Evolutionary conservation across 1,284 basidiomycete species (phyloP).

Genomic region (Leccinum solheimii): DNA sequence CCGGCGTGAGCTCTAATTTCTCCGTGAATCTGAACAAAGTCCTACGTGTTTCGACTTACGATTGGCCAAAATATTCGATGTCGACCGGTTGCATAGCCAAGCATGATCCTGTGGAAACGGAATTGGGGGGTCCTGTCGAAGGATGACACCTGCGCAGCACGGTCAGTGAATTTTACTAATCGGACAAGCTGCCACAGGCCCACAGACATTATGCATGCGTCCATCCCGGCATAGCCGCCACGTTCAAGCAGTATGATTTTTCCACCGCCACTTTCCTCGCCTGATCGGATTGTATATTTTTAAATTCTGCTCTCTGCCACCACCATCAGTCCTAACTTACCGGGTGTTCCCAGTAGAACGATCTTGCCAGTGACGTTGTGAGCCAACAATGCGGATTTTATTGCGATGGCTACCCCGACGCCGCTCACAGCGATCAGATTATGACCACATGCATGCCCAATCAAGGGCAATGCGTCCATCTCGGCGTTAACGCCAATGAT

Average conservation of each 20-base stretch:
- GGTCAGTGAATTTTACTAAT: slow-evolving; percentile 16
- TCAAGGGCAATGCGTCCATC: slow-evolving; percentile 65
- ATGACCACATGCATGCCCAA: slow-evolving; percentile 83
- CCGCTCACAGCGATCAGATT: slow-evolving; percentile 85
- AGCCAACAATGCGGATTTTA: slow-evolving; percentile 66
- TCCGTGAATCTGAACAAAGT: slow-evolving; percentile 1
- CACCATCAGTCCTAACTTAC: slow-evolving; percentile 38
- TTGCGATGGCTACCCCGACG: slow-evolving; percentile 71
- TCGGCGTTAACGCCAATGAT: slow-evolving; percentile 70
- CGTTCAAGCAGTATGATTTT: slow-evolving; percentile 72
- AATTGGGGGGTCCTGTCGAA: slow-evolving; percentile 46
- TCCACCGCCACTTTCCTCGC: slow-evolving; percentile 80
- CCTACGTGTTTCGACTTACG: slow-evolving; percentile 41
- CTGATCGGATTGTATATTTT: slow-evolving; percentile 34
- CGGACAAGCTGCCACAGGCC: slow-evolving; percentile 2
- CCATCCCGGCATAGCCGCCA: slow-evolving; percentile 76
- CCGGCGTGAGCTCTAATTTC: slow-evolving; percentile 69
- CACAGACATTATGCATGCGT: slow-evolving; percentile 72
- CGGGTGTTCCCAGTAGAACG: slow-evolving; percentile 82
- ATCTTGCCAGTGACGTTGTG: slow-evolving; percentile 71
- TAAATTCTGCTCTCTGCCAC: slow-evolving; percentile 9
- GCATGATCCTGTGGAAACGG: slow-evolving; percentile 51
- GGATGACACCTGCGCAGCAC: slow-evolving; percentile 61
- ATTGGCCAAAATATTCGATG: slow-evolving; percentile 67
- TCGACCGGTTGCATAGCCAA: slow-evolving; percentile 60